phyloP scores from a whole-genome alignment of 2,329 filamentous ascomycete species.

The Stachybotrys chartarum region DNA sequence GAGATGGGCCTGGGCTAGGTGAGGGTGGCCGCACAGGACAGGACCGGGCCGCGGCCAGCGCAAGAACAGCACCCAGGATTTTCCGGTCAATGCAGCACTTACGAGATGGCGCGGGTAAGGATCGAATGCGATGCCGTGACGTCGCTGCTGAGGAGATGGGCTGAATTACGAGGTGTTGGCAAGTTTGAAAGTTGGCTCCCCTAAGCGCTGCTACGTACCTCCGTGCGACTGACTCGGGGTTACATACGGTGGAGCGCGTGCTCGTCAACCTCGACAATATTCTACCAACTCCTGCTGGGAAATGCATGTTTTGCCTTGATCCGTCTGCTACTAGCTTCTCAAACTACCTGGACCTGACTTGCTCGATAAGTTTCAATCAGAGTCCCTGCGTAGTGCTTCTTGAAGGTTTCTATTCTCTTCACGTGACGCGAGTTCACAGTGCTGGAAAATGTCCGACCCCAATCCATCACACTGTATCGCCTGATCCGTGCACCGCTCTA shows the following conservation, averaged over 20 bases:
- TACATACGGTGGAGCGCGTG: neutral
- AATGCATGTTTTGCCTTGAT: neutral
- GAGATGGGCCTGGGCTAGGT: neutral
- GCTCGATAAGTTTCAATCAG: too few relatives aligned
- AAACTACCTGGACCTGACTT: too few relatives aligned
- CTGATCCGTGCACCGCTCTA: conserved; percentile 14
- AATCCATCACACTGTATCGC: conserved; percentile 16
- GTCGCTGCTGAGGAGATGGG: conserved; percentile 12
- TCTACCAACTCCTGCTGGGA: neutral
- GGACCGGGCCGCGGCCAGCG: neutral
- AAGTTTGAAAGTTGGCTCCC: conserved; percentile 19
- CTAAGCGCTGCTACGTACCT: conserved; percentile 19
- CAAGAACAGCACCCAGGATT: neutral
- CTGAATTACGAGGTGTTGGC: conserved; percentile 17
- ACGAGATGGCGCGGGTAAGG: neutral
- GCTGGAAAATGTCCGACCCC: neutral
- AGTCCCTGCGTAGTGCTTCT: neutral
- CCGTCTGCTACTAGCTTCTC: too few relatives aligned
- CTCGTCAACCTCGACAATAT: neutral
- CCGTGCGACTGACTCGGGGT: neutral
- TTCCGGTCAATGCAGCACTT: neutral
- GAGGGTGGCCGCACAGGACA: neutral
- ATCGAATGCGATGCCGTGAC: conserved; percentile 15
- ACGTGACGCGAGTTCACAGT: conserved; percentile 28
- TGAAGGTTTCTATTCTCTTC: neutral